Evolutionary conservation across 2,329 filamentous ascomycete species (phyloP).

Genomic region (Rhinocladiella similis): DNA sequence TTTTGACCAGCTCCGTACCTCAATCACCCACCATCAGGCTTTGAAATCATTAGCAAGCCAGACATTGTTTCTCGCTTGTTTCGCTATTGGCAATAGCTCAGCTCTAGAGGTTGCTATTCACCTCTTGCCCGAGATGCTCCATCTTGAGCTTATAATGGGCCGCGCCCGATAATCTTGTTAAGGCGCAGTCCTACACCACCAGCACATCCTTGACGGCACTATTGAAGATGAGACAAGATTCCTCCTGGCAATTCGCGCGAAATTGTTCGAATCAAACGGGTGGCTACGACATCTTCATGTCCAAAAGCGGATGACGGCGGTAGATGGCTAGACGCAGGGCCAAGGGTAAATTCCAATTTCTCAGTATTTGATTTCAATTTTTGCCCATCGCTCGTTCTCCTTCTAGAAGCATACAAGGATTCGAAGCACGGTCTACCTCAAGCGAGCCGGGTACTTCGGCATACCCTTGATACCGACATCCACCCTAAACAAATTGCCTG

Average conservation of each 20-base stretch:
- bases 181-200: slow-evolving; percentile 1
- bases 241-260: neutral
- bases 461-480: slow-evolving; percentile 55
- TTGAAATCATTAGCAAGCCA: neutral
- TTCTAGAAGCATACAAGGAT: slow-evolving; percentile 14
- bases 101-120: neutral
- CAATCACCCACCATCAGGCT: neutral
- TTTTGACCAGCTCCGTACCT: too few relatives aligned
- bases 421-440: slow-evolving; percentile 31
- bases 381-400: neutral
- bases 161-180: slow-evolving; percentile 7
- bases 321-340: neutral
- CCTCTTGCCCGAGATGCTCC: neutral
- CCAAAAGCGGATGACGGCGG: neutral
- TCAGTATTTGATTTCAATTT: slow-evolving; percentile 10
- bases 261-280: neutral
- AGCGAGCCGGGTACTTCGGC: slow-evolving; percentile 64
- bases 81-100: neutral
- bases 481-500: slow-evolving; percentile 59
- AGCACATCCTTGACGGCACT: neutral
- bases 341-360: neutral
- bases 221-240: neutral
- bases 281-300: neutral
- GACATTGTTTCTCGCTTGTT: slow-evolving; percentile 4
- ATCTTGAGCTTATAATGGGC: neutral